Percentiles rank a stretch among this genome's conserved stretches.
phyloP scores from a whole-genome alignment of 2,329 filamentous ascomycete species.

The Pleomassaria siparia region DNA sequence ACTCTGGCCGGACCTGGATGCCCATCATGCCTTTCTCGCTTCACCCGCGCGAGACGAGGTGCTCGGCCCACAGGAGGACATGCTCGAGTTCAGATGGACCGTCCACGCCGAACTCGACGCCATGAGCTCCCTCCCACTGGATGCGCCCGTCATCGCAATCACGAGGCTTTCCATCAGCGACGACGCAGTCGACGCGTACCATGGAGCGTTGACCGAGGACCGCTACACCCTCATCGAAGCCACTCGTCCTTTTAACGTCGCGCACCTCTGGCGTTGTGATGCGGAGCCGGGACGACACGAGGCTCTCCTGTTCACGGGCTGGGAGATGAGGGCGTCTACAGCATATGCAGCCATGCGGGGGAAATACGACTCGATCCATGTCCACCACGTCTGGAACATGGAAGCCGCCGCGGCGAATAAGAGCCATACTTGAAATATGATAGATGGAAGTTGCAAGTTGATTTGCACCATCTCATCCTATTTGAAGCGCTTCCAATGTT shows the following conservation, averaged over 20 bases:
- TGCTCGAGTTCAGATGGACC: conserved; percentile 34
- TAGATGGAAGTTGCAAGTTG: too few relatives aligned
- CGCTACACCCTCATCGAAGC: conserved; percentile 13
- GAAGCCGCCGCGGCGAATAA: background rate
- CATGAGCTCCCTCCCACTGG: conserved; percentile 22
- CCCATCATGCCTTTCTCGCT: conserved; percentile 29
- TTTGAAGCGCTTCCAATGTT: too few relatives aligned
- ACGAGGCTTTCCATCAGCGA: conserved; percentile 19
- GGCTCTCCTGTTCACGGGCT: conserved; percentile 26
- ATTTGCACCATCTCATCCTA: too few relatives aligned
- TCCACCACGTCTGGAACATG: background rate
- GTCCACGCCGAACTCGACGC: conserved; percentile 27
- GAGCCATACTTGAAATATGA: background rate
- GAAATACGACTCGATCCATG: background rate
- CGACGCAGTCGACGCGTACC: conserved; percentile 15
- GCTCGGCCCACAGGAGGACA: conserved; percentile 30
- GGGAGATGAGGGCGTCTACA: conserved; percentile 5
- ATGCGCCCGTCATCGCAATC: conserved; percentile 28
- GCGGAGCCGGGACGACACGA: conserved; percentile 21
- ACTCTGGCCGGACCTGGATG: conserved; percentile 30
- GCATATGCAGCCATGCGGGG: background rate
- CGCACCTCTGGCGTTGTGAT: conserved; percentile 29
- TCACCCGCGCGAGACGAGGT: conserved; percentile 28
- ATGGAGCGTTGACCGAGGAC: conserved; percentile 14
- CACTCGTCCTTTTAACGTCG: conserved; percentile 19